phyloP scores from a whole-genome alignment of 768 basidiomycete species.

The Pleurotus djamor region DNA sequence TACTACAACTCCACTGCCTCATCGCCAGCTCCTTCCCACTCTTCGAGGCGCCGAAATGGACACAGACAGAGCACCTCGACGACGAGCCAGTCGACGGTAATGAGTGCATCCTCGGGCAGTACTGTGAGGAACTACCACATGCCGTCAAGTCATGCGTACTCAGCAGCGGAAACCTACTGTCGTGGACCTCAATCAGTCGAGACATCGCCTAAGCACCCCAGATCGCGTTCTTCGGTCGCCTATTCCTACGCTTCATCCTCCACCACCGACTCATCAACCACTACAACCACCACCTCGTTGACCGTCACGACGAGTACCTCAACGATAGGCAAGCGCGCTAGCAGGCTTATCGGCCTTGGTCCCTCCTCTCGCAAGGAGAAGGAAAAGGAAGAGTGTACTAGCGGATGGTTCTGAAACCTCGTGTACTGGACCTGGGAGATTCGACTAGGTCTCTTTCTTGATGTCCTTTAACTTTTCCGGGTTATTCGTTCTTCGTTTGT shows the following conservation, averaged over 20 bases:
- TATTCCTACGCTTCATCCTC: neutral
- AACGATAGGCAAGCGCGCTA: neutral
- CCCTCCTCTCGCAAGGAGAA: neutral
- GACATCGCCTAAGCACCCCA: neutral
- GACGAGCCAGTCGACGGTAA: constrained; percentile 2
- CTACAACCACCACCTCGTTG: neutral
- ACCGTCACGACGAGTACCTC: neutral
- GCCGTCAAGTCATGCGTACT: constrained; percentile 1
- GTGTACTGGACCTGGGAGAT: neutral
- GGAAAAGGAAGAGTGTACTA: neutral
- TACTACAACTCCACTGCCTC: neutral
- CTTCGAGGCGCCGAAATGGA: neutral
- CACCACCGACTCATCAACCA: neutral
- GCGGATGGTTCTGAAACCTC: neutral
- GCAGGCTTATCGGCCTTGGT: neutral
- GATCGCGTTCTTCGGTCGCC: neutral
- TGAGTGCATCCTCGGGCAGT: neutral
- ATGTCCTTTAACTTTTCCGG: neutral
- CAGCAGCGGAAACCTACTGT: neutral
- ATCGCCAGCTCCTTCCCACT: neutral
- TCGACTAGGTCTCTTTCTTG: neutral
- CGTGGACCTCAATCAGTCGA: neutral
- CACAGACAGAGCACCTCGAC: neutral
- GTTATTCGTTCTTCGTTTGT: neutral
- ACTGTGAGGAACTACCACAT: constrained; percentile 6